Base-by-base conservation (phyloP, 2,329 filamentous ascomycete species). In the Colletotrichum acutatum region DNA sequence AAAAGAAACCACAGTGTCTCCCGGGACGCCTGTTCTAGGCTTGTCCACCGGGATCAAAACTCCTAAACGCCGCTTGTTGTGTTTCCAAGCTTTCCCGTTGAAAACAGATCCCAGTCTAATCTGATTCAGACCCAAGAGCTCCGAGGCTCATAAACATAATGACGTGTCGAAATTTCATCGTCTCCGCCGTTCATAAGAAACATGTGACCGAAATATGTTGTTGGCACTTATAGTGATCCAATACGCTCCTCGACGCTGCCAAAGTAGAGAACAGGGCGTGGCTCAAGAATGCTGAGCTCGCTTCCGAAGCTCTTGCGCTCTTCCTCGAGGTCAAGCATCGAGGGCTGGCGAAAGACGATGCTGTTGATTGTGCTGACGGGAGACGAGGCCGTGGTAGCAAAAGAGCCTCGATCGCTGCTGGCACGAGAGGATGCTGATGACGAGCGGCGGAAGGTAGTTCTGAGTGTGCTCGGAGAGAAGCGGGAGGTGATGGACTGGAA, bases 171-270 rank as follows among this genome's bases (percentile, higher is more conserved):
- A 37, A 53, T 24, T 42, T 14, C 30, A 24, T 49, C 54, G n/a
- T 26, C 5, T 58, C 37, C 16, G 59, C 53, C 53, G 26, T 52
- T 56, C 30, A 28, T 70, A 16, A n/a, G n/a, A 49, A 42, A 64
- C 49, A 59, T 56, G 32, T 19, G 22, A 22, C 22, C 53, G 28
- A 28, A 19, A n/a, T 59, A 9, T 16, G 6, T 4, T 34, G 22
- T 28, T 11, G n/a, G 32, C 16, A 14, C 62, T 46, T 46, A 70
- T 16, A 61, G 26, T 19, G 66, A 70, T 24, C 83, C 83, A 79
- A 91, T 90, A 65, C 89, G 85, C 82, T 91, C 90, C 81, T 91
- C 90, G 60, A 92, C 80, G 52, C 90, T 89, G 75, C 88, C 89
- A 87, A 90, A 92, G 82, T 90, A 91, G 66, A 91, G 88, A 46